phyloP scores from a whole-genome alignment of 1,284 basidiomycete genomes.

The Apiotrichum porosum region DNA sequence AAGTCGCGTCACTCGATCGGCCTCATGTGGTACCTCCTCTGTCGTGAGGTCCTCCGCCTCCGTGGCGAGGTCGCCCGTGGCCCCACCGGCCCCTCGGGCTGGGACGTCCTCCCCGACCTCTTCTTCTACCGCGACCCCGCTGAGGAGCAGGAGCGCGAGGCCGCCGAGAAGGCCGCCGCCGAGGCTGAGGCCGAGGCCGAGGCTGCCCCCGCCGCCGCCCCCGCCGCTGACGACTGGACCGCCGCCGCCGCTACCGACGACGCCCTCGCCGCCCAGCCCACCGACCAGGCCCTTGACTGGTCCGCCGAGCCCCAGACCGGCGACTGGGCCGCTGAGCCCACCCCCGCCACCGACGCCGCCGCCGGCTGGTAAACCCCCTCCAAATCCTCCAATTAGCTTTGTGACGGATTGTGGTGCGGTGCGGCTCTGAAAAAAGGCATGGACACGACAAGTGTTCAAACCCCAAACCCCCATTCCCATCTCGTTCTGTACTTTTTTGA shows the following conservation, averaged over 20 bases:
- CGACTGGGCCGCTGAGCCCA: slow-evolving; percentile 37
- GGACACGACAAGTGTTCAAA: too few relatives aligned
- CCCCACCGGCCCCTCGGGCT: slow-evolving; percentile 76
- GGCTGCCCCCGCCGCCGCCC: slow-evolving; percentile 48
- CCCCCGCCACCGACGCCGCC: slow-evolving; percentile 23
- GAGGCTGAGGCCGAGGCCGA: slow-evolving; percentile 59
- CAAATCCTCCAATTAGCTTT: too few relatives aligned
- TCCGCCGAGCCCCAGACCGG: slow-evolving; percentile 61
- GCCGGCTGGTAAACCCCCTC: slow-evolving; percentile 35
- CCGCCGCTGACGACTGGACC: slow-evolving; percentile 67
- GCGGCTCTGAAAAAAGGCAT: too few relatives aligned
- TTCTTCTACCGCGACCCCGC: slow-evolving; percentile 99
- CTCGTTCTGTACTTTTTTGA: slow-evolving; percentile 4
- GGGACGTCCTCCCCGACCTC: slow-evolving; percentile 99
- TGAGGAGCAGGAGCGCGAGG: slow-evolving; percentile 96
- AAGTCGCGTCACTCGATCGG: slow-evolving; percentile 96
- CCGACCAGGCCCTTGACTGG: slow-evolving; percentile 76
- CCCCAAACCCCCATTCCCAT: background rate
- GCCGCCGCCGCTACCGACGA: slow-evolving; percentile 63
- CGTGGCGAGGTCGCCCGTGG: slow-evolving; percentile 87
- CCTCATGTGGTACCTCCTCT: slow-evolving; percentile 98
- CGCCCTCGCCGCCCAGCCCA: slow-evolving; percentile 73
- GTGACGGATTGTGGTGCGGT: background rate
- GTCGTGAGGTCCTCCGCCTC: slow-evolving; percentile 93
- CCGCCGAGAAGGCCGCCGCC: slow-evolving; percentile 84